These are phyloP conservation scores for Sicyos edulis DNA, from an alignment of 306 rosid species.

Conservation along the genomic window DNA sequence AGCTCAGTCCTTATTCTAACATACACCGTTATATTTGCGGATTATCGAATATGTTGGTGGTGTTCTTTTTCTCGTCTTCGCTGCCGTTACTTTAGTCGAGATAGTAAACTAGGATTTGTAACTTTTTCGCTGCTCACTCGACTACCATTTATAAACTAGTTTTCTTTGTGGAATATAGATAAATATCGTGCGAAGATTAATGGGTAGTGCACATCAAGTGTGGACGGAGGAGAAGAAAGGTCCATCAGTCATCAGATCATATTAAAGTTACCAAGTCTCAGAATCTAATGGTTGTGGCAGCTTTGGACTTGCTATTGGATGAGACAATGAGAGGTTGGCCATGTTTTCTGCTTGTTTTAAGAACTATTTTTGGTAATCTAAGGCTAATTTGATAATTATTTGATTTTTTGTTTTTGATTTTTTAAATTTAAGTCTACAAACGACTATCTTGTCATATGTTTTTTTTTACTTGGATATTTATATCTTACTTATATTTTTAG, in stretches of 20 bases:
- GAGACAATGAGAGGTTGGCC: conserved; percentile 12
- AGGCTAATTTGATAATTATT: neutral
- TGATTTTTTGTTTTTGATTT: too few relatives aligned
- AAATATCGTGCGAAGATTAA: neutral
- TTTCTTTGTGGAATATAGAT: neutral
- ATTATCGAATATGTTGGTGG: conserved; percentile 79
- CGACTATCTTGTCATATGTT: too few relatives aligned
- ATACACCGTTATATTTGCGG: conserved; percentile 39
- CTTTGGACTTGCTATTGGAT: neutral
- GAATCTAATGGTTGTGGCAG: conserved; percentile 13
- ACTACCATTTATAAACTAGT: conserved; percentile 1
- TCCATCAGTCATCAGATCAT: neutral
- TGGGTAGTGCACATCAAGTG: neutral
- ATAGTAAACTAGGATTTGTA: conserved; percentile 42
- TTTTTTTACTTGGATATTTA: too few relatives aligned
- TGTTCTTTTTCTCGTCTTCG: conserved; percentile 83
- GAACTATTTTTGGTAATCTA: neutral
- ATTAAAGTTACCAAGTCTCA: neutral
- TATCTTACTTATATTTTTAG: too few relatives aligned
- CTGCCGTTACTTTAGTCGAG: conserved; percentile 64
- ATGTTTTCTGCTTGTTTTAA: neutral
- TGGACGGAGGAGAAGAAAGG: conserved; percentile 1
- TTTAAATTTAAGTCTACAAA: too few relatives aligned
- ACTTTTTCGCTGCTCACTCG: neutral
- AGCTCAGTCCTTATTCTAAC: conserved; percentile 14